Evolutionary conservation across 75 land plant species (phyloP), one percentile per base, ranked within the genome.

Genomic region (Gnetum montanum): DNA sequence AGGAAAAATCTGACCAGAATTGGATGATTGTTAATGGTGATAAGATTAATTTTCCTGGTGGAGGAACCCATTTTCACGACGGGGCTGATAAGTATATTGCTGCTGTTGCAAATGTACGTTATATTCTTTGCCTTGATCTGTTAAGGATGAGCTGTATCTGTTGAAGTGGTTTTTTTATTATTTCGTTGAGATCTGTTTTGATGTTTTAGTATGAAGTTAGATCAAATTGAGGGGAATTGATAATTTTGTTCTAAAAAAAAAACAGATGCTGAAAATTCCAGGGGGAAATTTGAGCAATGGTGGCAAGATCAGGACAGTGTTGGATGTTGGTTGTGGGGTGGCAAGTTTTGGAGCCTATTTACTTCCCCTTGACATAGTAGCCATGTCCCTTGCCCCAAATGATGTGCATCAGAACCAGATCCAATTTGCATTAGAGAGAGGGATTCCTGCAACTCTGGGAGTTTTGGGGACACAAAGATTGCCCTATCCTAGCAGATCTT

Each of bases 241-340:
- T 31, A 24, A 24, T 64, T 37, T 15, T 8, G 13, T 29, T 33
- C 28, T 20, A 7, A 41, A 25, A 23, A 3, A 22, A 4, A 6
- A 12, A 11, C 83, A 85, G 95, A 89, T 89, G 95, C 80, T 89
- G n/a, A 79, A 73, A 62, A 75, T 85, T 43, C 35, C 77, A 44
- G 65, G 76, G 34, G 73, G 72, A 58, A 75, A 68, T 27, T 47
- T 89, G 49, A 89, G 84, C 66, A 73, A 77, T 54, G 74, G 64
- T 28, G 95, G 95, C 24, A 70, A 50, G 46, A 33, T 89, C 37
- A 69, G 95, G 33, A 81, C 90, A 48, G 90, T 85, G 46, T 64
- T 89, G 58, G 90, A 89, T 77, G 83, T 85, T 3, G 95, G 95
- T 38, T 89, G 90, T 73, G 95, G 95, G 43, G 95, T 89, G 63